A percentile compares a stretch with the other conserved stretches of the same genome.
These are phyloP conservation scores for Globisporangium camurandrum DNA, from an alignment of 352 stramenopile genomes.

Conservation along the genomic window DNA sequence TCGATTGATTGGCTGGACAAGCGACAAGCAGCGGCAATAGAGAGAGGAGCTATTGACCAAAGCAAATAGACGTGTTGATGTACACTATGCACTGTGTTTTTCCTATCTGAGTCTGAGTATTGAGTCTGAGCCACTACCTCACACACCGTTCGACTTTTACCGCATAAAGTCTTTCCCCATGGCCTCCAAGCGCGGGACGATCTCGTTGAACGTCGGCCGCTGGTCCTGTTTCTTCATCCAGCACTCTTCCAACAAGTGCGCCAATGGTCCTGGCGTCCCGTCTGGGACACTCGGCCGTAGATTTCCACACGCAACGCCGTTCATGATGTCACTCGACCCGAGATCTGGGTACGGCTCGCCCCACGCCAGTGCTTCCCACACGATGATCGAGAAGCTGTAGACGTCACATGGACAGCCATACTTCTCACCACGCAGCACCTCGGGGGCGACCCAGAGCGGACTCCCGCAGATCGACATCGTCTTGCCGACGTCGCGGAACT, in stretches of 20 bases:
- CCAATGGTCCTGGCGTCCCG: slow-evolving; percentile 44
- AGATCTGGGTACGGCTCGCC: slow-evolving; percentile 73
- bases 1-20: not conserved
- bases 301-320: slow-evolving; percentile 68
- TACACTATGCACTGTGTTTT: slow-evolving; percentile 1
- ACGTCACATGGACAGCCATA: slow-evolving; percentile 78
- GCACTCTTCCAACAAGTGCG: slow-evolving; percentile 63
- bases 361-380: slow-evolving; percentile 80
- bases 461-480: slow-evolving; percentile 83
- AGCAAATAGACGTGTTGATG: not conserved
- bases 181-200: slow-evolving; percentile 69
- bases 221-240: slow-evolving; percentile 84
- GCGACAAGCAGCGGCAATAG: not conserved
- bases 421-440: slow-evolving; percentile 76
- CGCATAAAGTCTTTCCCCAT: slow-evolving; percentile 68
- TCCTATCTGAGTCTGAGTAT: no score
- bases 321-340: slow-evolving; percentile 82
- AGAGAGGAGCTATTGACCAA: not conserved
- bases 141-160: slow-evolving; percentile 4
- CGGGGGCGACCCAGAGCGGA: slow-evolving; percentile 72
- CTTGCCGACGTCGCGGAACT: slow-evolving; percentile 82
- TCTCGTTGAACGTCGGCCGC: slow-evolving; percentile 73
- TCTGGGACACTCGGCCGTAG: slow-evolving; percentile 65
- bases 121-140: no score
- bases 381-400: slow-evolving; percentile 88